Evolutionary conservation across 768 basidiomycete genomes (phyloP), one percentile per base, ranked within the genome.

Genomic region (Termitomyces sp.): DNA sequence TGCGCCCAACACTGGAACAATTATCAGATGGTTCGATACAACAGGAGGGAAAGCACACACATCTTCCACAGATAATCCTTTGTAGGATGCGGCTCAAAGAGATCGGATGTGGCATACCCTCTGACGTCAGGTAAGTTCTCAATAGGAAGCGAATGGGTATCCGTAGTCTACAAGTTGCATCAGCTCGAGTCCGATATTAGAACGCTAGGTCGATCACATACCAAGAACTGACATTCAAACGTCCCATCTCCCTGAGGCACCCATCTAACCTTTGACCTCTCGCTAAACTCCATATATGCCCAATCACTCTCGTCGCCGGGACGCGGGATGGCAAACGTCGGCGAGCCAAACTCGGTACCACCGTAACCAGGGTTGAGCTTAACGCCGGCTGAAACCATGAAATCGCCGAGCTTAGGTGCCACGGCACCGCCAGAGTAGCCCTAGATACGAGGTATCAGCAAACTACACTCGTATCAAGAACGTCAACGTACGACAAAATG

Each of bases 21-120:
- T 51, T 53, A 46, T 58, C 7, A 62, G 36, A 11, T 20, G 4
- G 32, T 32, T 9, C 7, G 15, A 6, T 12, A 8, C 16, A 33
- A 39, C 32, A 49, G 22, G 15, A 22, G 12, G 3, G 5, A 28
- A 13, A 24, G 40, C 1, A 54, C 68, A 6, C 58, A 77, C 76
- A 80, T 64, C 58, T 70, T 75, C 66, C 72, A 81, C 7, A 77
- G 58, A 28, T 72, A 67, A 13, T 69, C 62, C 22, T 79, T 72
- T n/a, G 70, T 73, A 0, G 80, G 75, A 59, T 81, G 80, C 35
- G 66, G 68, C 20, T 71, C 50, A 51, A 73, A 77, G 6, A 77
- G 59, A 59, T 80, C 79, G 8, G 71, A 74, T 11, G 75, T 79
- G 7, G 73, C 70, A 65, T 78, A 79, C 3, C 78, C 79, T 20